Conservation (phyloP, 129 eudicot genomes). For the Erigeron canadensis region DNA sequence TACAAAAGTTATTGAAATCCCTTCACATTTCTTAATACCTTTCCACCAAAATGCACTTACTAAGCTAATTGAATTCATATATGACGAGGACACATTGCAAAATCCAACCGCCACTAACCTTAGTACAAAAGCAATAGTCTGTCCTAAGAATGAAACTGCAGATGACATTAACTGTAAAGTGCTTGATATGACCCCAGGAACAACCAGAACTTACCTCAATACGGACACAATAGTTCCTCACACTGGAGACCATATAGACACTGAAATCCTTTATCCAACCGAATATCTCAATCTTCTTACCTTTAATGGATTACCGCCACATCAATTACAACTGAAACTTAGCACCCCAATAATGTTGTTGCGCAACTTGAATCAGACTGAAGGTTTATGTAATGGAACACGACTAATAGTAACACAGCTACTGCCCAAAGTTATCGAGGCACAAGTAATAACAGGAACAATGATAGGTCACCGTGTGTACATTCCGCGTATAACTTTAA, state of each 20-base stretch:
- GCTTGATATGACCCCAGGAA: background rate
- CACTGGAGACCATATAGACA: background rate
- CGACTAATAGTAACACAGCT: background rate
- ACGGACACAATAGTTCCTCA: background rate
- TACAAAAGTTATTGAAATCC: background rate
- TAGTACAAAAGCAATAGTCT: background rate
- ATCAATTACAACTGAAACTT: background rate
- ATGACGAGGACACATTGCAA: background rate
- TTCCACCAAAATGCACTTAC: background rate
- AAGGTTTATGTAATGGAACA: constrained; percentile 2
- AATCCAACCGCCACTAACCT: background rate
- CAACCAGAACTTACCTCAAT: background rate
- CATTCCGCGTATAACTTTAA: background rate
- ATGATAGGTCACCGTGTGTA: background rate
- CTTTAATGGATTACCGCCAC: background rate
- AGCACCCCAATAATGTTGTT: background rate
- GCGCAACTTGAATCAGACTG: background rate
- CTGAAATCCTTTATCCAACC: background rate
- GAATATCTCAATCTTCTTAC: background rate
- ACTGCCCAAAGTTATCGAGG: background rate
- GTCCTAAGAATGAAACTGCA: background rate
- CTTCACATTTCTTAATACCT: background rate
- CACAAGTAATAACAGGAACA: background rate
- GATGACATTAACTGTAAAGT: background rate
- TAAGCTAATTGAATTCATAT: background rate